Base-by-base conservation (phyloP, 768 basidiomycete genomes). In the Lactarius trivialis region DNA sequence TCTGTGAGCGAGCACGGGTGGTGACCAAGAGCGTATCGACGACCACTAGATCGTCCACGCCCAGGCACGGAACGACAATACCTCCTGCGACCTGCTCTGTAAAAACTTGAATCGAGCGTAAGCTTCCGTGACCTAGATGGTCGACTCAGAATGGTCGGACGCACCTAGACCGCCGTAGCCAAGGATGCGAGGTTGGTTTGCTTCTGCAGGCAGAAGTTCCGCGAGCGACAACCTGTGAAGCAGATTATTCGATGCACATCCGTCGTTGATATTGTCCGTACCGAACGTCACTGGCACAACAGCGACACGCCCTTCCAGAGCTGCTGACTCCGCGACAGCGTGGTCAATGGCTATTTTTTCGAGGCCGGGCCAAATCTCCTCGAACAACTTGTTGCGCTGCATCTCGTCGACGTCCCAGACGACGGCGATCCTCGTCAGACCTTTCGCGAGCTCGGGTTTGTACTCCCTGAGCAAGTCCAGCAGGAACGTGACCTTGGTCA, bases 281-380 rank as follows among this genome's bases (percentile, higher is more conserved):
- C 91, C 91, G 68, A 93, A 93, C 11, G 91, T 93, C 28, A 91
- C 91, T 26, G 91, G 91, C 17, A 93, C 88, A 52, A 93, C 91
- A 19, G 91, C 91, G 60, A 93, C 91, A 49, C 84, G 83, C 54
- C 89, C 88, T 68, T 85, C 81, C 19, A 81, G 75, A 39, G 91
- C 85, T 58, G 91, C 91, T 39, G 91, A 91, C 71, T 93, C 91
- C 14, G 91, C 91, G 36, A 93, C 89, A 15, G 91, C 91, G 68
- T 93, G 82, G 69, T 93, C 91, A 60, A 93, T 93, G 7, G 91
- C 82, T 55, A 93, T 91, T 74, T 92, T 93, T 75, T 91, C 91
- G 37, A 93, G 76, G 1, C 70, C 71, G 3, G 86, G 82, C 91
- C 91, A 93, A 55, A 91, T 75, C 65, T 90, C 86, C 48, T 76